These are phyloP conservation scores for Austroboletus niveus DNA, from an alignment of 1,284 basidiomycete genomes.

Conservation along the genomic window DNA sequence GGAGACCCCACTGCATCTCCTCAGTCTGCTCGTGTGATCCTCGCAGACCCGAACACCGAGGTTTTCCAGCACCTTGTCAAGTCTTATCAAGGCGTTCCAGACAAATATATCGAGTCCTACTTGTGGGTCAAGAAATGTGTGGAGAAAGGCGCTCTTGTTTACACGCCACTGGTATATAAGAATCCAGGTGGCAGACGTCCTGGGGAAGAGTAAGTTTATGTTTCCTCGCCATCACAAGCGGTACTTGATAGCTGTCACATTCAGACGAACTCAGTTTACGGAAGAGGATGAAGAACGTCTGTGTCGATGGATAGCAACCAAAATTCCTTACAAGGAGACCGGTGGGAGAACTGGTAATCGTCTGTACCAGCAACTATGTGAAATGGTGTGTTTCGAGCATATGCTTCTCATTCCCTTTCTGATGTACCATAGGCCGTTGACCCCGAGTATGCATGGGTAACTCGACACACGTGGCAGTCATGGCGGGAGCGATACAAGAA, in stretches of 20 bases:
- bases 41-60: constrained; percentile 74
- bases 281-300: constrained; percentile 69
- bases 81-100: constrained; percentile 58
- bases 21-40: constrained; percentile 66
- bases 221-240: neutral
- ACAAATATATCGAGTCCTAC: constrained; percentile 74
- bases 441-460: constrained; percentile 73
- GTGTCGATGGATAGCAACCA: constrained; percentile 72
- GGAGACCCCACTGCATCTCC: constrained; percentile 66
- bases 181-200: constrained; percentile 76
- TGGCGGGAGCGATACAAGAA: constrained; percentile 86
- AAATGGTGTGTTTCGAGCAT: constrained; percentile 37
- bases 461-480: constrained; percentile 82
- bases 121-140: constrained; percentile 80
- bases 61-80: constrained; percentile 69
- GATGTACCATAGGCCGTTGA: constrained; percentile 42
- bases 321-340: constrained; percentile 76
- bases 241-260: constrained; percentile 1
- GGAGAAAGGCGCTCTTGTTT: constrained; percentile 58
- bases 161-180: constrained; percentile 73
- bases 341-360: constrained; percentile 77
- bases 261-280: constrained; percentile 71
- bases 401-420: neutral
- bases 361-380: constrained; percentile 64
- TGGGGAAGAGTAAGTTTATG: constrained; percentile 66